These are phyloP conservation scores for Rhytidiadelphus loreus DNA, from an alignment of 225 moss, liverwort and hornwort species.

Conservation along the genomic window DNA sequence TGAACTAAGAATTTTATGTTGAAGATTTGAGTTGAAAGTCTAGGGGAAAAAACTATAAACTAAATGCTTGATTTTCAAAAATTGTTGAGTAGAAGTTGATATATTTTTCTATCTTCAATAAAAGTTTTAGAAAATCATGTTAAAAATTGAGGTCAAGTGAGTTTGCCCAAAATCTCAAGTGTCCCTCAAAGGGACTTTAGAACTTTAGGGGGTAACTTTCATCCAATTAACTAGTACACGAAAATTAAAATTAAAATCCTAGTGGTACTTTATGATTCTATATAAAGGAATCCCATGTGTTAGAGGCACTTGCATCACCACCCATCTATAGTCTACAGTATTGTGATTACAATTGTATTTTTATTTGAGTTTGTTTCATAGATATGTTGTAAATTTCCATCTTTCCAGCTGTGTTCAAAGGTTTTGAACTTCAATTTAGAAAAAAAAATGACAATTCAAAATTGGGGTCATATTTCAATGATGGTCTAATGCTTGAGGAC, in stretches of 20 bases:
- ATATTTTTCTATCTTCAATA: background rate
- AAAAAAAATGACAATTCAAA: background rate
- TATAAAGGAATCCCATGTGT: fast-evolving
- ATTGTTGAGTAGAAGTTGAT: background rate
- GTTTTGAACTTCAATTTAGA: background rate
- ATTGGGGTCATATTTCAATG: background rate
- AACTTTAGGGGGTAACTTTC: background rate
- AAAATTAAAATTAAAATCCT: background rate
- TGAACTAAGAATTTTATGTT: background rate
- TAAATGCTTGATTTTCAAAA: background rate
- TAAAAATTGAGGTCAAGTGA: too few species aligned
- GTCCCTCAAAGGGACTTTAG: background rate
- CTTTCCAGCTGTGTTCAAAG: background rate
- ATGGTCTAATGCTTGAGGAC: background rate
- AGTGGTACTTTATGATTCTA: background rate
- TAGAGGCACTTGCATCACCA: background rate
- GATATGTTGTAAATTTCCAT: background rate
- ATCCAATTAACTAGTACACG: background rate
- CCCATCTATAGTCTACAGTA: too few species aligned
- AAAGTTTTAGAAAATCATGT: background rate
- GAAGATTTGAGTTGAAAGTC: too few species aligned
- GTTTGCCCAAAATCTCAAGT: background rate
- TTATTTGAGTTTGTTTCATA: background rate
- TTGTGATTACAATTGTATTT: background rate
- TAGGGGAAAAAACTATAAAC: fast-evolving